These are phyloP conservation scores for Emergomyces pasteurianus DNA, from an alignment of 2,329 filamentous ascomycete genomes.

Conservation along the genomic window DNA sequence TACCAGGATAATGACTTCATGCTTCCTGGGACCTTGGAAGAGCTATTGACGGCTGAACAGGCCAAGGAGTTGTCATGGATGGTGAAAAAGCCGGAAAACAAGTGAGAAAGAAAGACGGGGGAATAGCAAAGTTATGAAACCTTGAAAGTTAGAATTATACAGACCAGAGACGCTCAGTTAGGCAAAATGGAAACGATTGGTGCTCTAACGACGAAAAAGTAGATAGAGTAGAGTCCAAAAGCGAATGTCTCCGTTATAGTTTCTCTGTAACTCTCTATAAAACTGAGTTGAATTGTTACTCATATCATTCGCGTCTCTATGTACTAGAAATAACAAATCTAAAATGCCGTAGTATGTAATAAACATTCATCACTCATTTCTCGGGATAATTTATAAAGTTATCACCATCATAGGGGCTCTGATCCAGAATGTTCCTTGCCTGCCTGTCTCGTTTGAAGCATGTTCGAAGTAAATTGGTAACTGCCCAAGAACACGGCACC, in stretches of 20 bases:
- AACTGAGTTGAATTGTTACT: neutral
- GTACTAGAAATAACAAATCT: neutral
- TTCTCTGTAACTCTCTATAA: neutral
- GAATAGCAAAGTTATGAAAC: neutral
- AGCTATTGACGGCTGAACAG: conserved; percentile 42
- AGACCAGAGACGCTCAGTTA: neutral
- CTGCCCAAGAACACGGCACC: conserved; percentile 90
- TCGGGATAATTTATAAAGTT: neutral
- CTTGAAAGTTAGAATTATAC: neutral
- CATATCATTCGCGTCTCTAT: conserved; percentile 3
- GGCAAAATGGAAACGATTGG: neutral
- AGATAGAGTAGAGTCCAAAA: neutral
- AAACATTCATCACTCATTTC: neutral
- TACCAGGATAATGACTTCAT: conserved; percentile 58
- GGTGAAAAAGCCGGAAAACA: conserved; percentile 14
- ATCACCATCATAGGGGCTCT: neutral
- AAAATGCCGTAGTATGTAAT: neutral
- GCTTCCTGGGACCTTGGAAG: conserved; percentile 36
- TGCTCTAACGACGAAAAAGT: neutral
- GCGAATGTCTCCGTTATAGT: too few relatives aligned
- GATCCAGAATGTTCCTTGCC: conserved; percentile 9
- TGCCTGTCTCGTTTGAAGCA: conserved; percentile 39
- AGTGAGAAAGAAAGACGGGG: neutral
- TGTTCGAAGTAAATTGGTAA: conserved; percentile 80
- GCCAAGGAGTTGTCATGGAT: conserved; percentile 35